Percentiles rank a stretch among this genome's conserved stretches.
These are phyloP conservation scores for Penicillium sp. DNA, from an alignment of 2,329 filamentous ascomycete species.

Conservation along the genomic window DNA sequence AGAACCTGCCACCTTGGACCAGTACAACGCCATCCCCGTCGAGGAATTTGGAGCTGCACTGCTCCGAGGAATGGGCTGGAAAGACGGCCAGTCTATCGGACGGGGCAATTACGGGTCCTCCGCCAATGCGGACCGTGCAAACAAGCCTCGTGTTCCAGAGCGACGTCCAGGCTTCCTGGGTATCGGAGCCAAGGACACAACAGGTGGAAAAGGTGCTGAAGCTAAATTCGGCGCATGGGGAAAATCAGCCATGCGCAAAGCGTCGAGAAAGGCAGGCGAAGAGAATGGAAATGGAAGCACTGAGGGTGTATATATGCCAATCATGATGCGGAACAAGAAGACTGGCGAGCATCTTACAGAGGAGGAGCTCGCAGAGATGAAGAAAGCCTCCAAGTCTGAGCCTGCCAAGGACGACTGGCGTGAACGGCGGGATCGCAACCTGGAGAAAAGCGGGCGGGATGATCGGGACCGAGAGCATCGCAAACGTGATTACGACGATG, in stretches of 20 bases:
- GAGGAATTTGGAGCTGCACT: slow-evolving; percentile 92
- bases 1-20: slow-evolving; percentile 68
- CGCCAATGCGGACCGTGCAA: slow-evolving; percentile 42
- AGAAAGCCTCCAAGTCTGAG: slow-evolving; percentile 47
- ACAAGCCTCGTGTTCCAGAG: slow-evolving; percentile 61
- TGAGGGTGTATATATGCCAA: slow-evolving; percentile 55
- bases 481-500: slow-evolving; percentile 32
- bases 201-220: slow-evolving; percentile 49
- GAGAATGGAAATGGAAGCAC: slow-evolving; percentile 38
- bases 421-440: slow-evolving; percentile 43
- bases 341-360: slow-evolving; percentile 60
- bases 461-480: slow-evolving; percentile 33
- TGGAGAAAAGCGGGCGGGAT: slow-evolving; percentile 37
- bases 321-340: slow-evolving; percentile 56
- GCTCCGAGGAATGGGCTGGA: slow-evolving; percentile 92
- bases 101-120: slow-evolving; percentile 47
- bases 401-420: slow-evolving; percentile 44
- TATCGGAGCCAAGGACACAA: slow-evolving; percentile 77
- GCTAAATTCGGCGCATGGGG: slow-evolving; percentile 78
- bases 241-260: slow-evolving; percentile 53
- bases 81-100: slow-evolving; percentile 60
- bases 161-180: slow-evolving; percentile 76
- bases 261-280: slow-evolving; percentile 54
- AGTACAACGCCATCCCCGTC: slow-evolving; percentile 84
- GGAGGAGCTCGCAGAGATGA: slow-evolving; percentile 53